A percentile compares a stretch with the other conserved stretches of the same genome.
phyloP scores from a whole-genome alignment of 805 yeast genomes.

The Teunomyces pallodes region DNA sequence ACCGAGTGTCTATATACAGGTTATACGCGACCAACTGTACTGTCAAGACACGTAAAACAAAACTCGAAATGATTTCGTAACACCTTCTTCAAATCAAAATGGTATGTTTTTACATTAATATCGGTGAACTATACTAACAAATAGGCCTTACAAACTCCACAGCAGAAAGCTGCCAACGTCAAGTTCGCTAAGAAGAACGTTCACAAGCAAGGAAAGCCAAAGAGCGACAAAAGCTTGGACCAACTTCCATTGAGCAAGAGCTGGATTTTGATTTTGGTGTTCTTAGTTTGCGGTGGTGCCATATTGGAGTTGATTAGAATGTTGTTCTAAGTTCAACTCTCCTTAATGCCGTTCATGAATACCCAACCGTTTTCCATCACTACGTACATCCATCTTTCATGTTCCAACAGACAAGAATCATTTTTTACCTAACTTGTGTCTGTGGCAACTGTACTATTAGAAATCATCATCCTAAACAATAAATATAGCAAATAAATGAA shows the following conservation, averaged over 20 bases:
- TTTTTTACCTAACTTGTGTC: neutral
- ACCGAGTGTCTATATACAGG: neutral
- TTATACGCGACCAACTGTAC: neutral
- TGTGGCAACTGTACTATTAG: constrained; percentile 1
- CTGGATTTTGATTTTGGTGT: constrained; percentile 62
- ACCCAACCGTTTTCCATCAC: neutral
- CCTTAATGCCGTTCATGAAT: neutral
- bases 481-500: constrained; percentile 1
- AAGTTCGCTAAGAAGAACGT: constrained; percentile 75
- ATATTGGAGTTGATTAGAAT: constrained; percentile 62
- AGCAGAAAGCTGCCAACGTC: constrained; percentile 83
- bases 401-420: too few relatives aligned
- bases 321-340: constrained; percentile 37
- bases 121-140: neutral
- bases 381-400: neutral
- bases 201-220: constrained; percentile 73
- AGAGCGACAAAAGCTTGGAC: constrained; percentile 33
- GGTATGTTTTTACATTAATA: constrained; percentile 5
- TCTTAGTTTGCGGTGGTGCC: constrained; percentile 81
- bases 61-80: neutral
- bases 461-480: neutral
- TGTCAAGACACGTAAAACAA: constrained; percentile 8
- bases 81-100: constrained; percentile 2
- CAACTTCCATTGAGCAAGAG: constrained; percentile 56
- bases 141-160: constrained; percentile 77